Base-by-base conservation (phyloP, 306 rosid genomes). In the Quillaja saponaria region DNA sequence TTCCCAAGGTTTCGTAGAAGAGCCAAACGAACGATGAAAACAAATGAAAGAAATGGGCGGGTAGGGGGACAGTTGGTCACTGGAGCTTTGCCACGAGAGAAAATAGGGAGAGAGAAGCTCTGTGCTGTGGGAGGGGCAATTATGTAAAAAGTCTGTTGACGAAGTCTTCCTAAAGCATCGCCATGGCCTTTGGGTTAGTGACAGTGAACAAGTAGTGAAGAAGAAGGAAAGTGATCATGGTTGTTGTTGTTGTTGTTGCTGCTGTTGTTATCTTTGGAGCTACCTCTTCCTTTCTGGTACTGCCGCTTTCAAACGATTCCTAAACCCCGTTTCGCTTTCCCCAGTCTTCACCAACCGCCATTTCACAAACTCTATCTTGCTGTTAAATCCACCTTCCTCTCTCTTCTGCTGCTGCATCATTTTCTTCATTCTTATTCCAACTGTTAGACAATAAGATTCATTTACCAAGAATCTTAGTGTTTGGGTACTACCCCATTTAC, bases 171-270 rank as follows among this genome's bases (percentile, higher is more conserved):
- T 39, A 8, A 39, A 39, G 44, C 44, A 8, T 8, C 10, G 44
- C 44, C 13, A 12, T 8, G 44, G 31, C 31, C 31, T 25, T 12
- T 39, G 44, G 13, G 44, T 12, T 39, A 39, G 44, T 8, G 44
- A 8, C 44, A 39, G 44, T 39, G 44, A 39, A 39, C 44, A 39
- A 81, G 79, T 21, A 74, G 83, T 75, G 71, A 76, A 68, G 81
- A 57, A 66, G 62, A 86, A 83, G 84, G 72, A 56, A 78, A 55
- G 74, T 46, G 62, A 61, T 61, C 46, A 66, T 70, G 74, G 8
- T 5, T 50, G 64, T 60, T 40, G 34, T 16, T 14, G 71, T 13
- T 14, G 41, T 15, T 49, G 40, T 48, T 53, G 66, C 10, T 62
- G 58, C 34, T 52, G 69, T 41, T 39, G 67, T 35, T 37, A 34